Evolutionary conservation across 2,329 filamentous ascomycete species (phyloP).

Genomic region (Stagonosporopsis chrysanthemi): DNA sequence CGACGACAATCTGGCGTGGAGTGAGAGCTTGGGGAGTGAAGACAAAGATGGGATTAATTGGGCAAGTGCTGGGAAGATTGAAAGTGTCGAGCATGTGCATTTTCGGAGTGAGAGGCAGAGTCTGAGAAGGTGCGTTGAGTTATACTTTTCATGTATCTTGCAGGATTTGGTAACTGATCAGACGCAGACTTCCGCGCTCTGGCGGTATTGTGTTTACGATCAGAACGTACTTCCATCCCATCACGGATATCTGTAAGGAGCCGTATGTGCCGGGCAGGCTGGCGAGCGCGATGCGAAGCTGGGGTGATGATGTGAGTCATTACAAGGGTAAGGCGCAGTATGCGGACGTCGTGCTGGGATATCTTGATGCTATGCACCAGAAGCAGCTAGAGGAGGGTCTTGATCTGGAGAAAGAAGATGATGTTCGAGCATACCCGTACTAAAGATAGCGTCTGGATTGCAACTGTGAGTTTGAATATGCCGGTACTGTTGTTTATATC

Average conservation of each 20-base stretch:
- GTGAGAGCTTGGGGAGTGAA: conserved; percentile 75
- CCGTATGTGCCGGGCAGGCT: conserved; percentile 79
- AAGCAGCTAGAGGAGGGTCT: conserved; percentile 75
- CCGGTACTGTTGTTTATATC: no score
- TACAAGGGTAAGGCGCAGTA: conserved; percentile 85
- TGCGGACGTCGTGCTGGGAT: conserved; percentile 75
- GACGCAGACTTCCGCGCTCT: conserved; percentile 51
- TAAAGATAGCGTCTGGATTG: conserved; percentile 25
- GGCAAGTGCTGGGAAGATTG: conserved; percentile 70
- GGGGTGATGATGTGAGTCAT: conserved; percentile 76
- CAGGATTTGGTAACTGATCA: background rate
- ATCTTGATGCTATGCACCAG: conserved; percentile 75
- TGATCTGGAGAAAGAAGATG: conserved; percentile 66
- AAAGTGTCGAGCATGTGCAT: conserved; percentile 74
- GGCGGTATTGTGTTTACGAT: conserved; percentile 74
- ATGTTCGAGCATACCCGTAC: conserved; percentile 67
- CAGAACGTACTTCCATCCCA: conserved; percentile 78
- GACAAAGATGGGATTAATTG: conserved; percentile 64
- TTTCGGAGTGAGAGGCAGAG: conserved; percentile 81
- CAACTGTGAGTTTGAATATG: no score
- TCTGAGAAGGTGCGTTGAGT: conserved; percentile 59
- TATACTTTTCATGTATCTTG: background rate
- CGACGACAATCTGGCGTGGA: conserved; percentile 79
- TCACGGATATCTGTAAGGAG: conserved; percentile 72
- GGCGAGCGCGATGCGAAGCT: conserved; percentile 80